These are phyloP conservation scores for Phaeodactylum tricornutum DNA, from an alignment of 108 stramenopile species.

Conservation along the genomic window DNA sequence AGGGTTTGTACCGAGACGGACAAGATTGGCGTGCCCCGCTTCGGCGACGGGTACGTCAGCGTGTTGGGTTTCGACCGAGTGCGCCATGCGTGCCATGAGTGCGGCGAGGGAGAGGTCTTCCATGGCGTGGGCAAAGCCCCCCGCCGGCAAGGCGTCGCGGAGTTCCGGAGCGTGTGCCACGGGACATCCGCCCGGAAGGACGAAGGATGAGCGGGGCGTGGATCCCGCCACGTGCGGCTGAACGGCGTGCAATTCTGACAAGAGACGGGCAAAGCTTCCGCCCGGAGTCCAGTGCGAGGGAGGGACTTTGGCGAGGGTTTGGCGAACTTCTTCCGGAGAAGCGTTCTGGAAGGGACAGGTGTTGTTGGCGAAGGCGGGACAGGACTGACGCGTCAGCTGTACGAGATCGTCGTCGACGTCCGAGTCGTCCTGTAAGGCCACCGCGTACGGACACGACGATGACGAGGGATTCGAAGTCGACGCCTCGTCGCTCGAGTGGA, in stretches of 20 bases:
- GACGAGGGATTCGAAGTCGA: not conserved
- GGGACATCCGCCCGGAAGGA: constrained; percentile 27
- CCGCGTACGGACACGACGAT: not conserved
- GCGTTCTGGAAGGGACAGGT: constrained; percentile 55
- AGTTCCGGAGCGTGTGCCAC: constrained; percentile 21
- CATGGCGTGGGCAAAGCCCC: constrained; percentile 31
- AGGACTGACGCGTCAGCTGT: constrained; percentile 8
- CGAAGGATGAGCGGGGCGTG: too few species aligned
- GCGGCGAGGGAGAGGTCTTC: constrained; percentile 53
- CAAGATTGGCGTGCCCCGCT: not conserved
- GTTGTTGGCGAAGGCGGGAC: constrained; percentile 50
- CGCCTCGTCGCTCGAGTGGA: too few species aligned
- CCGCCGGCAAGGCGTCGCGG: not conserved
- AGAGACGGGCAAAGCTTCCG: not conserved
- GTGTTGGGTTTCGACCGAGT: constrained; percentile 8
- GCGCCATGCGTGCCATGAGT: constrained; percentile 48
- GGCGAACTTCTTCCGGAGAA: constrained; percentile 22
- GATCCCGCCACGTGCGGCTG: not conserved
- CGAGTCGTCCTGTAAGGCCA: not conserved
- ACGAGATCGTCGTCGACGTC: not conserved
- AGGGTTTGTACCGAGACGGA: too few species aligned
- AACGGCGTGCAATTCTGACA: not conserved
- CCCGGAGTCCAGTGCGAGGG: constrained; percentile 30
- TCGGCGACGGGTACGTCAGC: constrained; percentile 4
- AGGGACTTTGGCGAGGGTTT: constrained; percentile 45